These are phyloP conservation scores for Aphanoascus verrucosus DNA, from an alignment of 2,329 filamentous ascomycete genomes.

Conservation along the genomic window DNA sequence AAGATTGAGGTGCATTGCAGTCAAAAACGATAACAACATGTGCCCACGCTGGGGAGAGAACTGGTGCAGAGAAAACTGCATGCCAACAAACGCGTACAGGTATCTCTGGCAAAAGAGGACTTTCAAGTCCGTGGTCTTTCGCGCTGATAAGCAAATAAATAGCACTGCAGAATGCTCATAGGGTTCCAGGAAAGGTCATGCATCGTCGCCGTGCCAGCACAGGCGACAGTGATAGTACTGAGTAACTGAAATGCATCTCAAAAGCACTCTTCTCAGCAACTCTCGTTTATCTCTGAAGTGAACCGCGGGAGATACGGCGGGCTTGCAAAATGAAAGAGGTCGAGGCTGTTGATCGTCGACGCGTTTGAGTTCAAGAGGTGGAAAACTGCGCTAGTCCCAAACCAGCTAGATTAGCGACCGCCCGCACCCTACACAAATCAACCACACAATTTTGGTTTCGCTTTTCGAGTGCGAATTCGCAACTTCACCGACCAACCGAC, in stretches of 20 bases:
- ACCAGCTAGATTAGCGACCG: constrained; percentile 37
- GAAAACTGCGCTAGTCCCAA: constrained; percentile 23
- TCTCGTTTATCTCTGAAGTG: background rate
- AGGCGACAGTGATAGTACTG: too few relatives aligned
- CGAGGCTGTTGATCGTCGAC: background rate
- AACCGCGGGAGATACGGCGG: too few relatives aligned
- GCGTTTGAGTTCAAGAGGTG: background rate
- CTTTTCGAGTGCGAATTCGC: constrained; percentile 26
- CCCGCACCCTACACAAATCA: constrained; percentile 35
- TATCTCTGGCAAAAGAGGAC: background rate
- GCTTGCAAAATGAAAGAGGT: too few relatives aligned
- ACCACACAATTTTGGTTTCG: constrained; percentile 33
- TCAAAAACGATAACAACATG: background rate
- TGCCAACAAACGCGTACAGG: background rate
- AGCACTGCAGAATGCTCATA: too few relatives aligned
- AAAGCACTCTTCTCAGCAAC: too few relatives aligned
- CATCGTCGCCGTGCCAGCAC: too few relatives aligned
- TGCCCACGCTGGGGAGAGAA: background rate
- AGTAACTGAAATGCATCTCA: too few relatives aligned
- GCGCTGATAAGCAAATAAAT: too few relatives aligned
- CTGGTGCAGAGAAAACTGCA: background rate
- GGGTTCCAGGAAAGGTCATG: too few relatives aligned
- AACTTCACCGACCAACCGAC: constrained; percentile 28
- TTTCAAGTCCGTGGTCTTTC: too few relatives aligned
- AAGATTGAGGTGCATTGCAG: background rate